phyloP scores from a whole-genome alignment of 2,329 filamentous ascomycete species.

The Calonectria pseudoreteaudii region DNA sequence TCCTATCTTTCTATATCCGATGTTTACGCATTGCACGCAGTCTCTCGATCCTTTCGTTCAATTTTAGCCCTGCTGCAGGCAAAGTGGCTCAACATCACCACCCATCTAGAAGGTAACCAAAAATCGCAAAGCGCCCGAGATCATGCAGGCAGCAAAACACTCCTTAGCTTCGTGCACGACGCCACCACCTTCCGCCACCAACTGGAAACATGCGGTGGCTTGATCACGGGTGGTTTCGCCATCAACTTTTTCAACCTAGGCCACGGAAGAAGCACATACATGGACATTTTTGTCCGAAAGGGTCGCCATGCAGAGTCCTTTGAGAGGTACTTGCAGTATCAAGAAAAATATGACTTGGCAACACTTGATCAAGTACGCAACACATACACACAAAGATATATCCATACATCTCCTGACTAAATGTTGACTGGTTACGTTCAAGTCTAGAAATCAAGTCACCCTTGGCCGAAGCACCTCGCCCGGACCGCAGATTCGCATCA shows the following conservation, averaged over 20 bases:
- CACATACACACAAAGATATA: too few species aligned
- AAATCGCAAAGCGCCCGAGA: not conserved
- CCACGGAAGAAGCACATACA: not conserved
- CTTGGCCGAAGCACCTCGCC: not conserved
- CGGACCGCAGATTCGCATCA: not conserved
- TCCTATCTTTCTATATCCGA: not conserved
- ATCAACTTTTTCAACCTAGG: not conserved
- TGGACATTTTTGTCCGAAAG: not conserved
- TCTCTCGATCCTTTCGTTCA: not conserved
- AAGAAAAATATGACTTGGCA: not conserved
- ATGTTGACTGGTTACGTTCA: not conserved
- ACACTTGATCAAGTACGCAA: not conserved
- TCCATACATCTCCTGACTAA: too few species aligned
- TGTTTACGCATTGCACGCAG: not conserved
- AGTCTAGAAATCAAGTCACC: not conserved
- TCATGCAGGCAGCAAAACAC: not conserved
- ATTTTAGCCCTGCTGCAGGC: not conserved
- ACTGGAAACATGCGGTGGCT: not conserved
- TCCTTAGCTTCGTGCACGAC: not conserved
- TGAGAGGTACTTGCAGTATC: not conserved
- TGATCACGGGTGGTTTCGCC: not conserved
- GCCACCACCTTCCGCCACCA: not conserved
- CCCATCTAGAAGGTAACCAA: not conserved
- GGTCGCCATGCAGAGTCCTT: not conserved
- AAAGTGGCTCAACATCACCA: conserved; percentile 2